phyloP scores from a whole-genome alignment of 352 stramenopile genomes.

The Phytophthora ramorum region DNA sequence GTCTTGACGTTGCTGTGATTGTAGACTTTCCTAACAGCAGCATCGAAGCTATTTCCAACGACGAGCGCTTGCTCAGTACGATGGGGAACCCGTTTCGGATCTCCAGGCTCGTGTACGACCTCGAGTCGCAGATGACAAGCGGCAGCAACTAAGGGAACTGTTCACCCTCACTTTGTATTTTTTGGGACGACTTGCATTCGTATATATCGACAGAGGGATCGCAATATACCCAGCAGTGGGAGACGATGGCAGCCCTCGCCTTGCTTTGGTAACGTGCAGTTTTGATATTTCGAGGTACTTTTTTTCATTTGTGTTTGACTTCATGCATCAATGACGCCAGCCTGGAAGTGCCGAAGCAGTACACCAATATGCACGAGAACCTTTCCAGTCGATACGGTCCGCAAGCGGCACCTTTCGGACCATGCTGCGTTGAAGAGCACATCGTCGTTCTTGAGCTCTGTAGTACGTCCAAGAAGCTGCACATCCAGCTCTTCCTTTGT shows the following conservation, averaged over 20 bases:
- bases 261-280: conserved; percentile 25
- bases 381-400: conserved; percentile 64
- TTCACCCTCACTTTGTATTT: conserved; percentile 22
- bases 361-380: conserved; percentile 60
- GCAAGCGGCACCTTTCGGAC: conserved; percentile 65
- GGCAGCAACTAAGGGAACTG: conserved; percentile 7
- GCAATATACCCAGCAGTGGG: conserved; percentile 7
- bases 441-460: conserved; percentile 64
- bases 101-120: conserved; percentile 38
- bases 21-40: conserved; percentile 39
- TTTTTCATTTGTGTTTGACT: neutral
- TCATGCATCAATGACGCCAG: conserved; percentile 25
- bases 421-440: conserved; percentile 64
- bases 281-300: conserved; percentile 16
- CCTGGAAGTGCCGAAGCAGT: conserved; percentile 61
- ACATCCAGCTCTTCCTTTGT: conserved; percentile 58
- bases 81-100: conserved; percentile 46
- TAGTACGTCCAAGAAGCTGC: conserved; percentile 54
- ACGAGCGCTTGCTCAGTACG: conserved; percentile 32
- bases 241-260: neutral
- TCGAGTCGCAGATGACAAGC: conserved; percentile 26
- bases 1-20: neutral
- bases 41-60: conserved; percentile 38
- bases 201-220: conserved; percentile 13
- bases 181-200: conserved; percentile 17